These are phyloP conservation scores for Martiniozyma abietophila DNA, from an alignment of 805 yeast species.

Conservation along the genomic window DNA sequence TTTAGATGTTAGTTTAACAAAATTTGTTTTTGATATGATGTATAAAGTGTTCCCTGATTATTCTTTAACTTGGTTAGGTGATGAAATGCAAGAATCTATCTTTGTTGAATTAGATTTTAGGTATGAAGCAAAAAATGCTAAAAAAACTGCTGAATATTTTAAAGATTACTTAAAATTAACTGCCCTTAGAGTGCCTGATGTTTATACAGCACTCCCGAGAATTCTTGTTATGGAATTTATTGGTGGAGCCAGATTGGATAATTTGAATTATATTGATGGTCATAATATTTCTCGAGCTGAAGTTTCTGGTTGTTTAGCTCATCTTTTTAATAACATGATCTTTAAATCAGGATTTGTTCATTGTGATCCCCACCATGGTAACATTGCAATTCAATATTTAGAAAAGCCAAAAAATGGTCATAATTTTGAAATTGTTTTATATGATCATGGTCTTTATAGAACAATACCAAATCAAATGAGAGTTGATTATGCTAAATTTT, in stretches of 20 bases:
- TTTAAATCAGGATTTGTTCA: slow-evolving; percentile 89
- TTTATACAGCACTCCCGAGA: slow-evolving; percentile 56
- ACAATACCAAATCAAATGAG: slow-evolving; percentile 70
- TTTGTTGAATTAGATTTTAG: slow-evolving; percentile 85
- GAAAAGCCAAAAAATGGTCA: slow-evolving; percentile 30
- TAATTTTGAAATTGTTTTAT: slow-evolving; percentile 84
- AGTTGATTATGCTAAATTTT: slow-evolving; percentile 77
- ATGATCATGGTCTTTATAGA: slow-evolving; percentile 93
- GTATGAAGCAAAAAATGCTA: slow-evolving; percentile 78
- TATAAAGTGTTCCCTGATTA: slow-evolving; percentile 84
- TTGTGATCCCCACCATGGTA: slow-evolving; percentile 98
- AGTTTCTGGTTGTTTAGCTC: slow-evolving; percentile 79
- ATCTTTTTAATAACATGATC: slow-evolving; percentile 89
- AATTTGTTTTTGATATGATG: slow-evolving; percentile 63
- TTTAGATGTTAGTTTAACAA: slow-evolving; percentile 71
- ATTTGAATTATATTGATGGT: slow-evolving; percentile 50
- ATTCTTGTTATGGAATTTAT: slow-evolving; percentile 83
- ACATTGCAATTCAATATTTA: slow-evolving; percentile 66
- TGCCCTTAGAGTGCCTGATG: slow-evolving; percentile 71
- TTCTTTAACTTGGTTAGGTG: slow-evolving; percentile 92
- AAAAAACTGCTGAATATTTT: slow-evolving; percentile 61
- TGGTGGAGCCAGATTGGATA: slow-evolving; percentile 76
- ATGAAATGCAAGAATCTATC: slow-evolving; percentile 79
- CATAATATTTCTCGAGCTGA: slow-evolving; percentile 64
- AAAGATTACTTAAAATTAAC: slow-evolving; percentile 45